Conservation (phyloP, 331 rosid species). For the Telfairia occidentalis region DNA sequence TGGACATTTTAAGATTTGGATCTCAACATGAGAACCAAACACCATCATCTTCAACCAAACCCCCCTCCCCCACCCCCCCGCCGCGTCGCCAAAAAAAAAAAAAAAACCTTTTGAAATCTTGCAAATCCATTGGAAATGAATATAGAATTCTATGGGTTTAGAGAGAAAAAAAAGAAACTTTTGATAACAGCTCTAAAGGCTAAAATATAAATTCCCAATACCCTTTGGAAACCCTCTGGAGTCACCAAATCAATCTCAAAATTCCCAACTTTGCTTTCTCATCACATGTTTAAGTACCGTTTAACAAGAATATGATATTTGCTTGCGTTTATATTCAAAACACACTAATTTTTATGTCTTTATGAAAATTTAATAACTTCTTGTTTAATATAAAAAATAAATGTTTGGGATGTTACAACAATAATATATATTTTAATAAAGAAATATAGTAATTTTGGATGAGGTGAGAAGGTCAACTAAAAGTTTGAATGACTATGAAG, state of each 20-base stretch:
- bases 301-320: not conserved
- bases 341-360: not conserved
- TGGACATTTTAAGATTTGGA: not conserved
- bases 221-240: not conserved
- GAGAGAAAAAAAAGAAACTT: too few relatives aligned
- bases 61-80: too few relatives aligned
- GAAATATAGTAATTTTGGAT: not conserved
- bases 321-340: not conserved
- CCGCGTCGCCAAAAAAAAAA: not conserved
- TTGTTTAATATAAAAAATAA: not conserved
- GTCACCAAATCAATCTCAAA: constrained; percentile 2
- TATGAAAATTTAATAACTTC: not conserved
- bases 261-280: not conserved
- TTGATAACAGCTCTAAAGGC: not conserved
- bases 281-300: not conserved
- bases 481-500: not conserved
- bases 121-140: not conserved
- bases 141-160: not conserved
- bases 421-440: not conserved
- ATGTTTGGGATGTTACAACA: not conserved
- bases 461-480: not conserved
- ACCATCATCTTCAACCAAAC: not conserved
- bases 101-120: not conserved
- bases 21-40: not conserved
- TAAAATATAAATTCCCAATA: not conserved